phyloP scores from a whole-genome alignment of 2,329 filamentous ascomycete species.

The Polytolypa hystricis region DNA sequence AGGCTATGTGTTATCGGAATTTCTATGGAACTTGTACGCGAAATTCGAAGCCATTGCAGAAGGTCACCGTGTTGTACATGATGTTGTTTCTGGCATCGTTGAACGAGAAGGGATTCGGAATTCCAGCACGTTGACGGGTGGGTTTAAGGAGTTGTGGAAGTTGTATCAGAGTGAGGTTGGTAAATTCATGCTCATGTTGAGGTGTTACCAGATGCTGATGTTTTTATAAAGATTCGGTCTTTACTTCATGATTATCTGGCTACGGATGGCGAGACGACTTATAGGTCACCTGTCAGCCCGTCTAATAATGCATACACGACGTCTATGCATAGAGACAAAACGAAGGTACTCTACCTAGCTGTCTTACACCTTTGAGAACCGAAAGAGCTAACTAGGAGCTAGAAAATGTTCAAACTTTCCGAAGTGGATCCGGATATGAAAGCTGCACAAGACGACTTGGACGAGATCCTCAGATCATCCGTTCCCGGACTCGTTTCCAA shows the following conservation, averaged over 20 bases:
- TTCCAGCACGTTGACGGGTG: constrained; percentile 61
- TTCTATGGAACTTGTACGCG: constrained; percentile 84
- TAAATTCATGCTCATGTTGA: constrained; percentile 2
- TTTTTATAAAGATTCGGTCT: constrained; percentile 61
- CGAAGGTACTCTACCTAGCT: constrained; percentile 35
- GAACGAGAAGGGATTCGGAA: constrained; percentile 60
- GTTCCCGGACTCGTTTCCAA: constrained; percentile 84
- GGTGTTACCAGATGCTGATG: neutral
- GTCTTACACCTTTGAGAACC: too few relatives aligned
- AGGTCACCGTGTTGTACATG: constrained; percentile 85
- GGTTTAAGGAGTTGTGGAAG: constrained; percentile 96
- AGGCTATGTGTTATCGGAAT: constrained; percentile 77
- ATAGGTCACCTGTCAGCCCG: constrained; percentile 42
- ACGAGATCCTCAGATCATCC: constrained; percentile 79
- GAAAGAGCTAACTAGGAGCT: too few relatives aligned
- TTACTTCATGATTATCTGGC: constrained; percentile 93
- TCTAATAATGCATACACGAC: constrained; percentile 41
- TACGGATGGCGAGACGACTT: constrained; percentile 66
- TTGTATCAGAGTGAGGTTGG: constrained; percentile 78
- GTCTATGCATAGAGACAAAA: constrained; percentile 36
- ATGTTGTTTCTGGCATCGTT: constrained; percentile 77
- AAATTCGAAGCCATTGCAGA: constrained; percentile 97
- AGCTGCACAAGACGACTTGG: constrained; percentile 77
- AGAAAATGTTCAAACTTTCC: constrained; percentile 65
- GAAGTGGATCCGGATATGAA: constrained; percentile 74